These are phyloP conservation scores for Lodderomyces elongisporus DNA, from an alignment of 1,139 yeast species.

Conservation along the genomic window DNA sequence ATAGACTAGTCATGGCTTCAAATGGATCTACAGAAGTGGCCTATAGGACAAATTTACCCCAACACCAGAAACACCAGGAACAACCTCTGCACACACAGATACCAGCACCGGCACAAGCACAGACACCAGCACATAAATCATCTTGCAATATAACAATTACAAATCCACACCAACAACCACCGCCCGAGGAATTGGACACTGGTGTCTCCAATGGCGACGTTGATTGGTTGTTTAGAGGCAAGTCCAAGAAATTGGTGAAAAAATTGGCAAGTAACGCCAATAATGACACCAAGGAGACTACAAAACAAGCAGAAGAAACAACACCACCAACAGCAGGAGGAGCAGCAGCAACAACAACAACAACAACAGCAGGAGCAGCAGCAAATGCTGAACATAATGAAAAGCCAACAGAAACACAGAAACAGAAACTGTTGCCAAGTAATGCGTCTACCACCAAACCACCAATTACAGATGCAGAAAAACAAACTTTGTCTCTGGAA, in stretches of 20 bases:
- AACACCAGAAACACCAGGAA: no score
- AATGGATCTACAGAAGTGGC: no score
- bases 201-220: slow-evolving; percentile 72
- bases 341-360: neutral
- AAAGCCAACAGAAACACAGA: no score
- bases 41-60: no score
- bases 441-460: no score
- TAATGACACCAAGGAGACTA: slow-evolving; percentile 2
- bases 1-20: no score
- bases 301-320: slow-evolving; percentile 6
- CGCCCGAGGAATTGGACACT: slow-evolving; percentile 22
- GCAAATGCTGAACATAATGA: no score
- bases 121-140: neutral
- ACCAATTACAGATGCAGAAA: neutral
- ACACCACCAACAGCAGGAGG: slow-evolving; percentile 8
- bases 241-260: slow-evolving; percentile 51
- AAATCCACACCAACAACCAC: slow-evolving; percentile 6
- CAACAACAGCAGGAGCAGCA: neutral
- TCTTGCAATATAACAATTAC: slow-evolving; percentile 2
- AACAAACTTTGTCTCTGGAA: no score
- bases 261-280: slow-evolving; percentile 21
- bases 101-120: neutral
- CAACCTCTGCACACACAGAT: no score
- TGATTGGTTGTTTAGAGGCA: slow-evolving; percentile 70
- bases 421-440: neutral